These are phyloP conservation scores for Datura wrightii DNA, from an alignment of 257 asterid species.

Conservation along the genomic window DNA sequence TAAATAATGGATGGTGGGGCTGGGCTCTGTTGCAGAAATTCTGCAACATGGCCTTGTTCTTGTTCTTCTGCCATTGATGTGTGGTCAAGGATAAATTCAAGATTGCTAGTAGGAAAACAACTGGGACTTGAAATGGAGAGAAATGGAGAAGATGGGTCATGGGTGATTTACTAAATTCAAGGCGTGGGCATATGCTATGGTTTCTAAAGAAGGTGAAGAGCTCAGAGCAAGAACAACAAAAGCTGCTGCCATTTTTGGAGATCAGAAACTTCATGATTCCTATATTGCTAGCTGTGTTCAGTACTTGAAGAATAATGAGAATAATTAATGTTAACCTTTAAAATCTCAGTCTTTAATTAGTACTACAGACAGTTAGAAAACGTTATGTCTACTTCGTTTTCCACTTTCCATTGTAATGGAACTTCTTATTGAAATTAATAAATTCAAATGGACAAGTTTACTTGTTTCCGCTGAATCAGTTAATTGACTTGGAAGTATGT, in stretches of 20 bases:
- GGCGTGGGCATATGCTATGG: constrained; percentile 32
- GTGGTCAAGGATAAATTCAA: no score
- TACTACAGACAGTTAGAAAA: not conserved
- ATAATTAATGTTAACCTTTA: not conserved
- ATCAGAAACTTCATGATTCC: constrained; percentile 23
- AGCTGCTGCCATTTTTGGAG: constrained; percentile 42
- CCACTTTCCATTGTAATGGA: not conserved
- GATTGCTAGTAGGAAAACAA: no score
- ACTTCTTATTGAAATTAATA: not conserved
- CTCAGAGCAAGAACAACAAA: constrained; percentile 25
- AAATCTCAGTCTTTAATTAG: no score
- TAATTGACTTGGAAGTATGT: no score
- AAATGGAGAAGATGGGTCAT: no score
- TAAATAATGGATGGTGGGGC: no score
- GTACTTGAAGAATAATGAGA: constrained; percentile 32
- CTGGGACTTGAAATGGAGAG: no score
- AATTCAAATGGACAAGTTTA: not conserved
- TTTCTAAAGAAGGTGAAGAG: constrained; percentile 28
- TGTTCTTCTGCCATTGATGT: no score
- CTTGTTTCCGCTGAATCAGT: not conserved
- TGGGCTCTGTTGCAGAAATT: no score
- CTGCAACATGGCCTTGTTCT: no score
- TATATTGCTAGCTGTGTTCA: constrained; percentile 33
- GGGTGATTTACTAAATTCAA: no score
- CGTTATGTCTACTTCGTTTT: not conserved